Conservation (phyloP, 1,139 yeast genomes). For the Candida labiduridarum region DNA sequence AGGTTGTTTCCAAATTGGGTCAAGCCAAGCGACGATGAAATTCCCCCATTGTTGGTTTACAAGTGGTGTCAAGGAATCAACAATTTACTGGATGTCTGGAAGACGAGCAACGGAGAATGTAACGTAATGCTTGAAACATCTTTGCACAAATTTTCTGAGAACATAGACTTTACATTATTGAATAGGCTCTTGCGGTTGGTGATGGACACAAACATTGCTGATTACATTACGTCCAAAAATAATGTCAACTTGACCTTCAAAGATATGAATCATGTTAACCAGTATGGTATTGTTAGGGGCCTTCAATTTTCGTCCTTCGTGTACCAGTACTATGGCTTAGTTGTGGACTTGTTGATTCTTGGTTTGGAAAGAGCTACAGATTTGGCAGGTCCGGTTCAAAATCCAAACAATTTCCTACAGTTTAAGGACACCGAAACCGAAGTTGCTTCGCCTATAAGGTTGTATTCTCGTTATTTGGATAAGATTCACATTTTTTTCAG, state of each 20-base stretch:
- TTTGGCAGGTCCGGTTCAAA: constrained; percentile 74
- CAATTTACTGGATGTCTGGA: constrained; percentile 79
- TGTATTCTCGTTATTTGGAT: constrained; percentile 84
- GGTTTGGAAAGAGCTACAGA: constrained; percentile 89
- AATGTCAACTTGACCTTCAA: constrained; percentile 81
- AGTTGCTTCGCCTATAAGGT: constrained; percentile 67
- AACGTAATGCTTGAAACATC: constrained; percentile 84
- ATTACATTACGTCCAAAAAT: constrained; percentile 90
- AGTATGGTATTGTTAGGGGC: constrained; percentile 85
- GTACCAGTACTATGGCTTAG: constrained; percentile 86
- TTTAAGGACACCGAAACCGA: constrained; percentile 63
- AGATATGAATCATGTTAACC: constrained; percentile 94
- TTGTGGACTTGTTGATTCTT: constrained; percentile 75
- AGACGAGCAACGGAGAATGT: constrained; percentile 68
- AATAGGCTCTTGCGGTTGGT: constrained; percentile 79
- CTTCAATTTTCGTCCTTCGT: constrained; percentile 89
- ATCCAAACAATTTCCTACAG: constrained; percentile 79
- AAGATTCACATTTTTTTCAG: constrained; percentile 78
- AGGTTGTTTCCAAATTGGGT: constrained; percentile 94
- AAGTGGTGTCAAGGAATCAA: constrained; percentile 97
- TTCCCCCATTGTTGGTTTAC: constrained; percentile 87
- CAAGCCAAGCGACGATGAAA: constrained; percentile 92
- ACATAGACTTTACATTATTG: constrained; percentile 82
- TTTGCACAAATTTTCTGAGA: constrained; percentile 73
- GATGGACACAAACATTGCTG: constrained; percentile 91